phyloP scores from a whole-genome alignment of 1,284 basidiomycete species.

The Moesziomyces antarcticus region DNA sequence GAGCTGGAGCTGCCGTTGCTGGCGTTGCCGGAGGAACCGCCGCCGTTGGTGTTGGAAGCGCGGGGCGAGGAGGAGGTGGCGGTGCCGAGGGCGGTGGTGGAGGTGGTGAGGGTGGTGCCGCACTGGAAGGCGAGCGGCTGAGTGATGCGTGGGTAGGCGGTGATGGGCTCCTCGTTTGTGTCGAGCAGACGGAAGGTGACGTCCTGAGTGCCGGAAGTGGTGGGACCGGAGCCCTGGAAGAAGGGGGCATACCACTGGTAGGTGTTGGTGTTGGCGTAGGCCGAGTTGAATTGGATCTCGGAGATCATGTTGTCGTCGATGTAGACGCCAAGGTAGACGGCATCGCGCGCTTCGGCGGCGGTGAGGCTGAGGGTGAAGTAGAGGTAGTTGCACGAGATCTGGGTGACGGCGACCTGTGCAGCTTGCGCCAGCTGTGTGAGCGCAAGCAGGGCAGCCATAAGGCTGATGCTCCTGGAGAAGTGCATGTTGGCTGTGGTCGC shows the following conservation, averaged over 20 bases:
- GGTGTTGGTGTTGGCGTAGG: constrained; percentile 16
- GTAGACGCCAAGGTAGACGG: constrained; percentile 20
- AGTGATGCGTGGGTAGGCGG: constrained; percentile 18
- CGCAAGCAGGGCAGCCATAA: constrained; percentile 26
- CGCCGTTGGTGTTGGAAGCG: neutral
- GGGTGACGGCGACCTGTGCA: constrained; percentile 23
- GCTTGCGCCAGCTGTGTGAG: constrained; percentile 18
- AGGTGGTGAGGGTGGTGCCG: constrained; percentile 28
- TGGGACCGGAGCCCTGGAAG: constrained; percentile 10
- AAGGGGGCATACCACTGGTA: constrained; percentile 31
- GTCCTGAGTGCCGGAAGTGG: constrained; percentile 19
- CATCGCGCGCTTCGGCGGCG: constrained; percentile 10
- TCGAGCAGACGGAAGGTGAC: constrained; percentile 39
- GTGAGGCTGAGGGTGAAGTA: constrained; percentile 33
- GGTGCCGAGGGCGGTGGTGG: constrained; percentile 11
- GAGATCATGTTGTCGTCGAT: constrained; percentile 18
- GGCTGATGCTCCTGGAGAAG: constrained; percentile 5
- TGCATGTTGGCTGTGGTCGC: constrained; percentile 10
- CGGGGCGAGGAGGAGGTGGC: constrained; percentile 6
- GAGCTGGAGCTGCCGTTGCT: constrained; percentile 19
- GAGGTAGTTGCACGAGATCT: constrained; percentile 27
- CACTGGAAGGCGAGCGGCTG: constrained; percentile 39
- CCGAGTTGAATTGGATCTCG: constrained; percentile 21
- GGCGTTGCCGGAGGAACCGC: neutral
- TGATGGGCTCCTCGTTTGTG: constrained; percentile 8